Conservation (phyloP, 2,329 filamentous ascomycete species). For the Phyllosticta citribraziliensis region DNA sequence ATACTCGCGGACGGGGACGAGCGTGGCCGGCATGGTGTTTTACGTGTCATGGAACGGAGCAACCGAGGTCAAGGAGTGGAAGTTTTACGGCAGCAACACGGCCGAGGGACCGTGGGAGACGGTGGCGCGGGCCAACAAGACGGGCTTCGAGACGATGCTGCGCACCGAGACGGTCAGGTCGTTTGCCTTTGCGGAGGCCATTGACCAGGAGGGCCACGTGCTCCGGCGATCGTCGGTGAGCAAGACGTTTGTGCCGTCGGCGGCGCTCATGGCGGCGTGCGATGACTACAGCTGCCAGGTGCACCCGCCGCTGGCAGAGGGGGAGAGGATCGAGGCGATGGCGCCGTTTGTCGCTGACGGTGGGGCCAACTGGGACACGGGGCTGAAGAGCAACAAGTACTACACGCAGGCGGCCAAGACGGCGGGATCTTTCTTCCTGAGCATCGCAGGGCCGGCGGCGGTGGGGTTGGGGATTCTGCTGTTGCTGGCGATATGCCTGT, state of each 20-base stretch:
- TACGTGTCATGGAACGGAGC: constrained; percentile 47
- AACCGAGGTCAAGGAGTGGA: constrained; percentile 39
- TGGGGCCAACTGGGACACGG: constrained; percentile 9
- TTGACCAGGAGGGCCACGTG: constrained; percentile 11
- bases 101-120: constrained; percentile 26
- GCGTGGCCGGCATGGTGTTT: constrained; percentile 26
- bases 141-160: constrained; percentile 35
- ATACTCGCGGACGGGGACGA: constrained; percentile 11
- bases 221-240: constrained; percentile 23
- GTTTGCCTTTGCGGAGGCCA: constrained; percentile 12
- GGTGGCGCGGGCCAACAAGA: constrained; percentile 30
- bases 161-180: constrained; percentile 7
- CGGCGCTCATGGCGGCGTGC: constrained; percentile 20
- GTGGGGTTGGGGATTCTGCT: constrained; percentile 2
- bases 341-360: constrained; percentile 10
- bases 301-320: constrained; percentile 11
- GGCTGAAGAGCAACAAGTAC: constrained; percentile 9
- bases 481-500: constrained; percentile 6
- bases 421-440: constrained; percentile 3
- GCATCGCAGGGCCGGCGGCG: constrained; percentile 6
- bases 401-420: constrained; percentile 5
- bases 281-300: constrained; percentile 22
- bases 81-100: constrained; percentile 36
- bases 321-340: constrained; percentile 10
- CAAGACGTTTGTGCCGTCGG: constrained; percentile 28